A percentile compares a stretch with the other conserved stretches of the same genome.
These are phyloP conservation scores for Pterula multifida DNA, from an alignment of 1,284 basidiomycete genomes.

Conservation along the genomic window DNA sequence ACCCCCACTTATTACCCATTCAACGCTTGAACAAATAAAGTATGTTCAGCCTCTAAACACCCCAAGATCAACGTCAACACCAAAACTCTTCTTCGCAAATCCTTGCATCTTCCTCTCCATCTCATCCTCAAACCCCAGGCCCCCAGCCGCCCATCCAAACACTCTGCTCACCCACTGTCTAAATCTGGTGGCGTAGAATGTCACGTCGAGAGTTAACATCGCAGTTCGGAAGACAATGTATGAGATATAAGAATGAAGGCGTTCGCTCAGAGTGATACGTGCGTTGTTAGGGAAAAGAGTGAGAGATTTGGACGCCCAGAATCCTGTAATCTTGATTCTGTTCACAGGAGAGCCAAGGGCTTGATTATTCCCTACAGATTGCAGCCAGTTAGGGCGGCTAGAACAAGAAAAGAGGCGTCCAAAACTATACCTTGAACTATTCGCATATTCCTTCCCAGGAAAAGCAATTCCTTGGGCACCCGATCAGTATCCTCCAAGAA, in stretches of 20 bases:
- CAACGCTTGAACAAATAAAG: no score
- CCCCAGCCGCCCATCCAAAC: constrained; percentile 19
- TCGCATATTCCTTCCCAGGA: constrained; percentile 72
- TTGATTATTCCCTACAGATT: constrained; percentile 53
- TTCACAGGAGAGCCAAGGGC: constrained; percentile 75
- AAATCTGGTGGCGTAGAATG: constrained; percentile 42
- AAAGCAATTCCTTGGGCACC: constrained; percentile 70
- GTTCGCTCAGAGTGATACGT: constrained; percentile 24
- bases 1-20: no score
- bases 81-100: constrained; percentile 46
- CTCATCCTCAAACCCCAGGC: constrained; percentile 50
- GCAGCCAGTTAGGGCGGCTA: background rate
- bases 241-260: constrained; percentile 34
- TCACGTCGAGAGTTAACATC: constrained; percentile 43
- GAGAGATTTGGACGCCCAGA: constrained; percentile 52
- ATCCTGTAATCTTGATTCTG: constrained; percentile 75
- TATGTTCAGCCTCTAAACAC: constrained; percentile 31
- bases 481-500: constrained; percentile 57
- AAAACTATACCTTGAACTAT: constrained; percentile 48
- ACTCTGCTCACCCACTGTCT: constrained; percentile 31
- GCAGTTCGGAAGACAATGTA: constrained; percentile 41
- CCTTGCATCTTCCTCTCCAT: constrained; percentile 47
- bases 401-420: background rate
- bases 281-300: constrained; percentile 24
- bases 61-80: constrained; percentile 36